Conservation (phyloP, 2,329 filamentous ascomycete genomes). For the Pochonia chlamydosporia region DNA sequence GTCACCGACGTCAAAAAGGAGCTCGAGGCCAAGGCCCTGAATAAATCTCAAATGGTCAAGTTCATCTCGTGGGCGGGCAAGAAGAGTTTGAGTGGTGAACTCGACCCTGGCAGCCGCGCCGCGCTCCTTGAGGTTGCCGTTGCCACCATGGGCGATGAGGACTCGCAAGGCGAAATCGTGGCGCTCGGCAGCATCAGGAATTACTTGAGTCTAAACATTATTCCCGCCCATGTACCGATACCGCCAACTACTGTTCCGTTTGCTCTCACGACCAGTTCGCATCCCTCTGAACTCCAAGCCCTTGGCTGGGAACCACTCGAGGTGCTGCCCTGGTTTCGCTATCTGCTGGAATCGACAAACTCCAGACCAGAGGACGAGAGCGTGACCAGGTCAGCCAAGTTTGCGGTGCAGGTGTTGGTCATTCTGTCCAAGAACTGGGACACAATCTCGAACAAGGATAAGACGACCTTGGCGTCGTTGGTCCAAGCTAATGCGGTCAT, state of each 20-base stretch:
- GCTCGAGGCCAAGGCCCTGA: conserved; percentile 75
- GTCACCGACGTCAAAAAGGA: conserved; percentile 80
- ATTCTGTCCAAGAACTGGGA: conserved; percentile 91
- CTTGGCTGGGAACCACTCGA: conserved; percentile 85
- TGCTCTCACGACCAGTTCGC: conserved; percentile 69
- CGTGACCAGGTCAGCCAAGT: conserved; percentile 64
- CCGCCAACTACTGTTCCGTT: conserved; percentile 80
- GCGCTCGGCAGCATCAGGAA: conserved; percentile 68
- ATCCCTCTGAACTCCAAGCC: conserved; percentile 62
- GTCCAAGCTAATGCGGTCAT: conserved; percentile 69
- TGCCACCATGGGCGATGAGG: conserved; percentile 59
- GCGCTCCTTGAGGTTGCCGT: conserved; percentile 74
- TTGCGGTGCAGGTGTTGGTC: conserved; percentile 70
- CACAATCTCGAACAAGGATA: conserved; percentile 60
- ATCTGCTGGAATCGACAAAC: conserved; percentile 64
- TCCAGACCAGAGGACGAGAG: conserved; percentile 58
- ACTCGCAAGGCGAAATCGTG: conserved; percentile 64
- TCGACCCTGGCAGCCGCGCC: conserved; percentile 62
- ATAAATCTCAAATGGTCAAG: conserved; percentile 68
- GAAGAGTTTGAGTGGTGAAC: conserved; percentile 64
- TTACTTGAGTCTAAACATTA: conserved; percentile 71
- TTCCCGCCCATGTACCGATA: conserved; percentile 74
- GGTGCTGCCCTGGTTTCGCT: conserved; percentile 78
- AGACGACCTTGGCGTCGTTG: conserved; percentile 56
- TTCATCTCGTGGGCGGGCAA: conserved; percentile 81